Base-by-base conservation (phyloP, 2,329 filamentous ascomycete genomes). In the Cordyceps farinosa region DNA sequence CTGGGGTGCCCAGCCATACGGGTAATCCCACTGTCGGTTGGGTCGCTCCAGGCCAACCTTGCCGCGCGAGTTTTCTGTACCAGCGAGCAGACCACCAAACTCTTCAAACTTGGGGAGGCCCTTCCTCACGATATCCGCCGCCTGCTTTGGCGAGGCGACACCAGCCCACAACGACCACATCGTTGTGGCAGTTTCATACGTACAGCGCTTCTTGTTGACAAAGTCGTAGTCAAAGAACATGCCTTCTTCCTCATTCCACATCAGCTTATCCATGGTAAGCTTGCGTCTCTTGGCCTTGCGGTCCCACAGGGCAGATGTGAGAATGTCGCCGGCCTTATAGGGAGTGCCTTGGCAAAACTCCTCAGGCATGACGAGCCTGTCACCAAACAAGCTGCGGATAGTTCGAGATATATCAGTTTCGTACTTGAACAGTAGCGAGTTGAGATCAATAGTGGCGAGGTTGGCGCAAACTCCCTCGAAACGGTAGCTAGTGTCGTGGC, bases 141-240 rank as follows among this genome's bases (percentile, higher is more conserved):
- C 95, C 79, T 97, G 94, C 64, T 86, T 87, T 3, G 93, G 93
- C 38, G 89, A 90, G 15, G 91, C 89, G 55, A 95, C 87, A 60
- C 94, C 94, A 13, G 94, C 92, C 94, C 95, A 99, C 79, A 99
- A 90, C 4, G 95, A 87, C 95, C 95, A 99, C 78, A 98, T 93
- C 0, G 93, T 97, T 3, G 95, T 99, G 61, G 90, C 92, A 67
- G 87, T 90, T 78, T 98, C 95, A 74, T 98, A 98, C 15, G 83
- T 86, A 68, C 87, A 92, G 70, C 90, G 91, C 76, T 92, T 77
- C 73, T 92, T 87, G 76, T 89, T 91, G 66, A 84, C 87, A 0
- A 92, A 96, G 78, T 99, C 85, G 76, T 98, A 99, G 77, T 99
- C 95, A 73, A 98, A 98, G 81, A 92, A 99, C 91, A 98, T 96